Percentiles rank a stretch among this genome's conserved stretches.
Conservation (phyloP, 768 basidiomycete genomes). For the Termitomyces sp. region DNA sequence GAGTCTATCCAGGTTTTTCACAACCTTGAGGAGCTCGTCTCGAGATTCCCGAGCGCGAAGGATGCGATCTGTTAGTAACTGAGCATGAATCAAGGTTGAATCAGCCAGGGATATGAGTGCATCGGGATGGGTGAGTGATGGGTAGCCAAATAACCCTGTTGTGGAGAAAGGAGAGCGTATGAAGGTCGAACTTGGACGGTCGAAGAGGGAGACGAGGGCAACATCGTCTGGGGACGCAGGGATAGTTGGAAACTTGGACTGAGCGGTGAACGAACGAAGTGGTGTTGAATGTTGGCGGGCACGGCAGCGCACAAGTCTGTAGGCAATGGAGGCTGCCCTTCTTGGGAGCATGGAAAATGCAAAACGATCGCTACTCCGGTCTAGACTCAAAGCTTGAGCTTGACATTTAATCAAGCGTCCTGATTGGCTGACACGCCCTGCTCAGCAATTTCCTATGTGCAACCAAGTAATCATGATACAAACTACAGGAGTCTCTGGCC, state of each 20-base stretch:
- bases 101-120: slow-evolving; percentile 70
- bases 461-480: neutral
- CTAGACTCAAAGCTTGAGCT: neutral
- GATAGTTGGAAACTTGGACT: slow-evolving; percentile 34
- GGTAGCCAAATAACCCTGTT: slow-evolving; percentile 85
- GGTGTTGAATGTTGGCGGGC: slow-evolving; percentile 10
- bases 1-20: slow-evolving; percentile 94
- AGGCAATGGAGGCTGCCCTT: slow-evolving; percentile 36
- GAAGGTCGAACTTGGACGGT: slow-evolving; percentile 44
- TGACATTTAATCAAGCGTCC: neutral
- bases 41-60: slow-evolving; percentile 65
- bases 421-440: slow-evolving; percentile 5
- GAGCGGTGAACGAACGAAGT: slow-evolving; percentile 30
- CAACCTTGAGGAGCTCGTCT: slow-evolving; percentile 73
- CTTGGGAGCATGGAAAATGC: slow-evolving; percentile 35
- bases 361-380: neutral
- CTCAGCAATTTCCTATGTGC: neutral
- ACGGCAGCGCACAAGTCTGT: slow-evolving; percentile 20
- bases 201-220: slow-evolving; percentile 65
- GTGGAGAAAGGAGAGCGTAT: slow-evolving; percentile 37
- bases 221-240: slow-evolving; percentile 63
- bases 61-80: slow-evolving; percentile 80
- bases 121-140: slow-evolving; percentile 59
- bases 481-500: neutral
- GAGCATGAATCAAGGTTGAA: slow-evolving; percentile 75